phyloP scores from a whole-genome alignment of 495 filamentous ascomycete species.

The Eremomyces bilateralis region DNA sequence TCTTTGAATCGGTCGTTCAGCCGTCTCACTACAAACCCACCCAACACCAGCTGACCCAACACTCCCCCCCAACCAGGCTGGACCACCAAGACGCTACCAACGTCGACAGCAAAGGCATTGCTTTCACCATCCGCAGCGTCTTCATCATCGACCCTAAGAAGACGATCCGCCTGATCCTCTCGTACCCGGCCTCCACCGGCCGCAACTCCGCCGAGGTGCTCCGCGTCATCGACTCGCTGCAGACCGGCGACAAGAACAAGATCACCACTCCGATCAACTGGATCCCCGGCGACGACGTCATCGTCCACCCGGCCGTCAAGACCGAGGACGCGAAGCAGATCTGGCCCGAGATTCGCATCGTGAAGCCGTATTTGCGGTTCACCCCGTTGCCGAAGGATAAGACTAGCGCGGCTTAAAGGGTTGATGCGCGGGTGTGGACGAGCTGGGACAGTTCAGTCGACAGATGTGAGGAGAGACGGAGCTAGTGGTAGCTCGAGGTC shows the following conservation, averaged over 20 bases:
- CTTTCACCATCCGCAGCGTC: conserved; percentile 96
- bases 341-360: conserved; percentile 75
- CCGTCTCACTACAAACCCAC: no score
- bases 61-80: no score
- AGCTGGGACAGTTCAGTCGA: no score
- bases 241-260: conserved; percentile 91
- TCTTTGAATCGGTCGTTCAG: no score
- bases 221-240: conserved; percentile 84
- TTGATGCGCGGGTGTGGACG: no score
- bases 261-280: conserved; percentile 48
- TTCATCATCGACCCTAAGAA: conserved; percentile 99
- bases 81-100: conserved; percentile 71
- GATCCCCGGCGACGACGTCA: conserved; percentile 45
- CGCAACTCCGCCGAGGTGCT: conserved; percentile 93
- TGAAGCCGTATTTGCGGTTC: conserved; percentile 64
- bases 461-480: no score
- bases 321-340: conserved; percentile 68
- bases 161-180: conserved; percentile 86
- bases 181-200: conserved; percentile 93
- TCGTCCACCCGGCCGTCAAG: conserved; percentile 76
- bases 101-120: conserved; percentile 86
- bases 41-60: no score
- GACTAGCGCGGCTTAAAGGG: conserved; percentile 15
- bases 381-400: conserved; percentile 22
- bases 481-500: no score